Evolutionary conservation across 1,284 basidiomycete species (phyloP).

Genomic region (Puccinia coronata): DNA sequence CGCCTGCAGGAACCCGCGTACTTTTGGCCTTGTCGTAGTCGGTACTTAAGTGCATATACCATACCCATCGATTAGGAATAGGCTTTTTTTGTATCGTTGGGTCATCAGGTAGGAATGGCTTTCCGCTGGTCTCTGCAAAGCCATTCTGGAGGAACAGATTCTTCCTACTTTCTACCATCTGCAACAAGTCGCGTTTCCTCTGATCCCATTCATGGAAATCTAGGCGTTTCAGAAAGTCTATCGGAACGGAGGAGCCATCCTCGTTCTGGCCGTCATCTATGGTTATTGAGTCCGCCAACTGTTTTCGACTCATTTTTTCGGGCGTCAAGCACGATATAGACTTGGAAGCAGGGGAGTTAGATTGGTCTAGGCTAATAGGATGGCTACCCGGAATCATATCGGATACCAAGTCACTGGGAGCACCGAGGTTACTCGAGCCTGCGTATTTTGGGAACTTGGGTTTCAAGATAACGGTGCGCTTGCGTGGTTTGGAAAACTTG

Average conservation of each 20-base stretch:
- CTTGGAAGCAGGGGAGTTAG: not conserved
- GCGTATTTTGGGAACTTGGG: slow-evolving; percentile 40
- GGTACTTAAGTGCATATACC: slow-evolving; percentile 45
- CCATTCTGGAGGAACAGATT: slow-evolving; percentile 19
- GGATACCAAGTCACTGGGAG: slow-evolving; percentile 35
- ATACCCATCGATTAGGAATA: slow-evolving; percentile 47
- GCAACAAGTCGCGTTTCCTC: slow-evolving; percentile 11
- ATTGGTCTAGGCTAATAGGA: not conserved
- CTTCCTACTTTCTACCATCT: slow-evolving; percentile 34
- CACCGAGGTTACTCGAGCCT: slow-evolving; percentile 35
- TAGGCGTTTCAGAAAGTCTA: slow-evolving; percentile 33
- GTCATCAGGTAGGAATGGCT: slow-evolving; percentile 28
- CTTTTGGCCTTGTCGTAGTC: slow-evolving; percentile 36
- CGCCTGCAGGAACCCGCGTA: slow-evolving; percentile 34
- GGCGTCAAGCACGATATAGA: not conserved
- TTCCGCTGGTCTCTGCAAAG: slow-evolving; percentile 39
- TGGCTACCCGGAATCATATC: too few species aligned
- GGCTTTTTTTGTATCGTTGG: slow-evolving; percentile 42
- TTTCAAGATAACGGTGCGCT: slow-evolving; percentile 7
- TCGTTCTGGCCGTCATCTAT: not conserved
- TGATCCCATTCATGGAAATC: slow-evolving; percentile 22
- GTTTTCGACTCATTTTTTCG: not conserved
- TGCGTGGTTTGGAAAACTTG: slow-evolving; percentile 20
- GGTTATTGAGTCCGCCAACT: not conserved
- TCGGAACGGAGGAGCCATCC: slow-evolving; percentile 21